Evolutionary conservation across 2,329 filamentous ascomycete species (phyloP).

Genomic region (Diaporthe sp.): DNA sequence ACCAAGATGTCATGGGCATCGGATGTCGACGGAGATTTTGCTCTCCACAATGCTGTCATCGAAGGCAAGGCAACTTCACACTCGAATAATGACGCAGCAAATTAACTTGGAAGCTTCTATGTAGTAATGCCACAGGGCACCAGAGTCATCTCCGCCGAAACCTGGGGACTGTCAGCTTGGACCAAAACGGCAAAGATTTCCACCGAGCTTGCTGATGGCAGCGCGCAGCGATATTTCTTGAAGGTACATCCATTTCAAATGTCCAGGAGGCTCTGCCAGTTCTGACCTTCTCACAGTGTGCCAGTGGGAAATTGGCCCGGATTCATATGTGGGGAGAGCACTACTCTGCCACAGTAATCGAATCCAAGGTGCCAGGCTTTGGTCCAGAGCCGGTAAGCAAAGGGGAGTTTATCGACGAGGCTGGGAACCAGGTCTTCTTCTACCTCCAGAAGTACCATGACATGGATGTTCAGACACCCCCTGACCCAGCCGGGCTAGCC

Average conservation of each 20-base stretch:
- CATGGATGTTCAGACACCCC: conserved; percentile 3
- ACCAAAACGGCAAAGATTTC: conserved; percentile 17
- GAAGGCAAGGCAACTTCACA: not conserved
- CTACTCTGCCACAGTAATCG: not conserved
- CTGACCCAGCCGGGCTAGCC: conserved; percentile 14
- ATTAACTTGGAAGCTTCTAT: not conserved
- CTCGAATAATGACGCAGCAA: not conserved
- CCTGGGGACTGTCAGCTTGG: conserved; percentile 28
- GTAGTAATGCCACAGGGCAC: conserved; percentile 9
- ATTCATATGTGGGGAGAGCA: conserved; percentile 26
- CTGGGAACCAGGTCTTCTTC: not conserved
- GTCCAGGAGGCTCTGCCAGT: not conserved
- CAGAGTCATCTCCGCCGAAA: not conserved
- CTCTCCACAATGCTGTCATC: not conserved
- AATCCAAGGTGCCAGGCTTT: not conserved
- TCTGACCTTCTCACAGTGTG: not conserved
- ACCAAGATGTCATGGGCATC: conserved; percentile 1
- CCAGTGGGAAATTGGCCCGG: conserved; percentile 1
- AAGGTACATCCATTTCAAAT: not conserved
- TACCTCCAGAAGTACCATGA: conserved; percentile 27
- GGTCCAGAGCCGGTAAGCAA: not conserved
- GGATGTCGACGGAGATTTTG: not conserved
- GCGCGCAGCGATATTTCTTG: not conserved
- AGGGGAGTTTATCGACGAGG: not conserved
- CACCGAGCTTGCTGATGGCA: not conserved